Evolutionary conservation across 768 basidiomycete species (phyloP), one percentile per base, ranked within the genome.

Genomic region (Termitomyces heimii): DNA sequence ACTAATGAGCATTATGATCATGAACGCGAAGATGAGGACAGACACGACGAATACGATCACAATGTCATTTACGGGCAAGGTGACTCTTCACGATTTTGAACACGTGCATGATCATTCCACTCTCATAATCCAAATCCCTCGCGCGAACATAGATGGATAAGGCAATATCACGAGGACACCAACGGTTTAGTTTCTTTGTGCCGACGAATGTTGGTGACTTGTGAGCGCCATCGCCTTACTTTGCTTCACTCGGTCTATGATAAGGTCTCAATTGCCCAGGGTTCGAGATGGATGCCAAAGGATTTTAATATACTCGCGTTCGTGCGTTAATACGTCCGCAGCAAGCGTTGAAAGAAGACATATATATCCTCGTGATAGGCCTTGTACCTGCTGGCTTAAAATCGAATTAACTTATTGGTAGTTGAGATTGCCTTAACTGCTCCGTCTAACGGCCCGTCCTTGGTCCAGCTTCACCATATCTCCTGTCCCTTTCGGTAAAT

Each of bases 191-290:
- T 66, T 74, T 31, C 66, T 73, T 51, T 75, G 68, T 69, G 53
- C 61, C 69, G 64, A 71, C 75, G 70, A 81, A 82, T 60, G 16
- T 37, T 37, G 80, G 80, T 79, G 73, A 75, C 74, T 78, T 71
- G 68, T 74, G 70, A 69, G 69, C 70, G 68, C 68, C 68, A 43
- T 55, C 54, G 50, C 64, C 58, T 34, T 64, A 16, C 44, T 61
- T 58, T 44, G 31, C 20, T 31, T 53, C 52, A 57, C 49, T 62
- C 46, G 56, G 65, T 34, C 54, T 28, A 14, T 48, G n/a, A 50
- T 48, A 34, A 60, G 37, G 14, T 51, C 51, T n/a, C 26, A 35
- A 51, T 51, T 51, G 9, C 16, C 18, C 12, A 7, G 20, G 37
- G n/a, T 52, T 28, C 47, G 14, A 57, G n/a, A 31, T 51, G 29